phyloP scores from a whole-genome alignment of 2,329 filamentous ascomycete genomes.

The Fusarium stilboides region DNA sequence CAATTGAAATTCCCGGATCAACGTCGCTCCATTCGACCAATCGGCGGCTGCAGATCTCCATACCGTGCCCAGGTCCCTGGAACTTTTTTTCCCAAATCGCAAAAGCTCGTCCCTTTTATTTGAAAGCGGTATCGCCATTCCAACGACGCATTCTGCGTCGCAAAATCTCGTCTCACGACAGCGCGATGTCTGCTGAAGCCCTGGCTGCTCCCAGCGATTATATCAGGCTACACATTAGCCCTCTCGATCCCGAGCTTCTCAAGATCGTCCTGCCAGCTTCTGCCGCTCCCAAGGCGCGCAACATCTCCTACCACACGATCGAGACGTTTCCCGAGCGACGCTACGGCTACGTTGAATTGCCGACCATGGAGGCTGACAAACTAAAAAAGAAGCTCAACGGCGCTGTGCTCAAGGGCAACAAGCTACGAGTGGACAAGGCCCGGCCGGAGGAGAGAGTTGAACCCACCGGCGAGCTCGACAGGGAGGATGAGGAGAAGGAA shows the following conservation, averaged over 20 bases:
- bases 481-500: conserved; percentile 47
- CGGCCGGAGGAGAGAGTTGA: conserved; percentile 66
- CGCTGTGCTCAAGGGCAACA: conserved; percentile 84
- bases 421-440: conserved; percentile 88
- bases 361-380: conserved; percentile 86
- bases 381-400: conserved; percentile 93
- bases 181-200: conserved; percentile 48
- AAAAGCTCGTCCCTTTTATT: conserved; percentile 40
- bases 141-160: conserved; percentile 38
- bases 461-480: conserved; percentile 54
- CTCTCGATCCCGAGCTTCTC: conserved; percentile 83
- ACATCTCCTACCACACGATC: conserved; percentile 89
- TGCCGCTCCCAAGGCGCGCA: conserved; percentile 76
- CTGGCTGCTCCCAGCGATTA: conserved; percentile 48
- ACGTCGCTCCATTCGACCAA: conserved; percentile 47
- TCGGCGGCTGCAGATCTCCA: conserved; percentile 24
- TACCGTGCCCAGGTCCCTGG: conserved; percentile 22
- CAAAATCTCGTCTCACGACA: conserved; percentile 30
- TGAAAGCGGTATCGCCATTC: conserved; percentile 13
- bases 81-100: conserved; percentile 45
- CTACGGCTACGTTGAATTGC: conserved; percentile 92
- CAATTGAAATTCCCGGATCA: conserved; percentile 41
- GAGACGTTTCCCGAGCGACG: conserved; percentile 90
- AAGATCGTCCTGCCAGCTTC: conserved; percentile 79
- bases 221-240: conserved; percentile 83